A percentile compares a stretch with the other conserved stretches of the same genome.
Evolutionary conservation across 495 filamentous ascomycete species (phyloP).

Genomic region (Penicillium ochrochloron): DNA sequence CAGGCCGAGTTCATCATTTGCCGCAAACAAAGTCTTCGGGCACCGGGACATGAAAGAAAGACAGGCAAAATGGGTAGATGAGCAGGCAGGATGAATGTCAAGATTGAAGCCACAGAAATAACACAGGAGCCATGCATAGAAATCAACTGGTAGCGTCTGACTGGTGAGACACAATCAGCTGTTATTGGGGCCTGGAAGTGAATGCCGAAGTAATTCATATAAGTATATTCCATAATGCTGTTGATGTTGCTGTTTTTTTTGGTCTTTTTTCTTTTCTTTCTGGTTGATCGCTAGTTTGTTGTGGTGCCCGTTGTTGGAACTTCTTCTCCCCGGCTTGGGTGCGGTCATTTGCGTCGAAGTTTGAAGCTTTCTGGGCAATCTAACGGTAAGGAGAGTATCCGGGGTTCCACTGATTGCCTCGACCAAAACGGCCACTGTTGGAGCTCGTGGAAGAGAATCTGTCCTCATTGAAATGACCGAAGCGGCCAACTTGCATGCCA

Average conservation of each 20-base stretch:
- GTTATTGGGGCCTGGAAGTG: slow-evolving; percentile 8
- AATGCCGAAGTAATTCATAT: slow-evolving; percentile 14
- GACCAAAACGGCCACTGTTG: slow-evolving; percentile 40
- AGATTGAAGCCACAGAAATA: slow-evolving; percentile 24
- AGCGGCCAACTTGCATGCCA: slow-evolving; percentile 64
- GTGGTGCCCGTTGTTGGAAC: neutral
- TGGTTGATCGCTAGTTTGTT: neutral
- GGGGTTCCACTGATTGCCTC: slow-evolving; percentile 45
- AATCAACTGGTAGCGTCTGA: slow-evolving; percentile 4
- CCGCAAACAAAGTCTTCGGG: slow-evolving; percentile 14
- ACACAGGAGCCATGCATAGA: slow-evolving; percentile 12
- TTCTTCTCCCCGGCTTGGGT: neutral
- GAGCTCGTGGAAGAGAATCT: slow-evolving; percentile 37
- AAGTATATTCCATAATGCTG: slow-evolving; percentile 5
- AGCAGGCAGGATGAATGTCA: slow-evolving; percentile 18
- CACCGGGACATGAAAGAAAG: slow-evolving; percentile 10
- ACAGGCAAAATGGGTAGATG: slow-evolving; percentile 29
- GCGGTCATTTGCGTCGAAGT: neutral
- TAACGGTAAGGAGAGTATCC: slow-evolving; percentile 46
- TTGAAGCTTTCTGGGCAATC: slow-evolving; percentile 8
- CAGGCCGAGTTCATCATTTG: slow-evolving; percentile 16
- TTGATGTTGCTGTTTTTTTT: neutral
- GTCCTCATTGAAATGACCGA: slow-evolving; percentile 59
- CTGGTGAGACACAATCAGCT: slow-evolving; percentile 5
- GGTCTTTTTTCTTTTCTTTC: neutral